phyloP scores from a whole-genome alignment of 345 rosid genomes.

The Toxicodendron radicans region DNA sequence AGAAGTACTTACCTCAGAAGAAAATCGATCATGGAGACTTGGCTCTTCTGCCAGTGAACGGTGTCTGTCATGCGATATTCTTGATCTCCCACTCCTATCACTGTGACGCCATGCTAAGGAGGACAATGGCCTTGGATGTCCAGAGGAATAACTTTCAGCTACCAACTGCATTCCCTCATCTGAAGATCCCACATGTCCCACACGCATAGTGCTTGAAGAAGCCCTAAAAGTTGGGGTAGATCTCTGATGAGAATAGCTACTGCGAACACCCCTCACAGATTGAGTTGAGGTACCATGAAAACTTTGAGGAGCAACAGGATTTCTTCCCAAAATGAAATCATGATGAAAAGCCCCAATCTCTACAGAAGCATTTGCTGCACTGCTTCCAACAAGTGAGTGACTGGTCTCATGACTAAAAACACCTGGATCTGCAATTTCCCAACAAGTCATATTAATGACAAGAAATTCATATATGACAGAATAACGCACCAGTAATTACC shows the following conservation, averaged over 20 bases:
- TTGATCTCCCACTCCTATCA: slow-evolving; percentile 68
- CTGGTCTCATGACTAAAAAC: slow-evolving; percentile 51
- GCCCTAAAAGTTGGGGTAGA: slow-evolving; percentile 61
- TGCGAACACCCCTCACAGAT: slow-evolving; percentile 47
- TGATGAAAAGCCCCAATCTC: slow-evolving; percentile 52
- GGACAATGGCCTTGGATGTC: slow-evolving; percentile 59
- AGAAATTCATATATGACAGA: not conserved
- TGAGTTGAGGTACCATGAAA: slow-evolving; percentile 49
- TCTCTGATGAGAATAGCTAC: slow-evolving; percentile 62
- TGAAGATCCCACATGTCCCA: slow-evolving; percentile 51
- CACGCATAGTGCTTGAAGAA: slow-evolving; percentile 49
- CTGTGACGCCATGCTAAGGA: slow-evolving; percentile 53
- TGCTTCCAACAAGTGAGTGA: slow-evolving; percentile 43
- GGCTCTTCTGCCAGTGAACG: slow-evolving; percentile 52
- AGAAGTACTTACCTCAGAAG: slow-evolving; percentile 56
- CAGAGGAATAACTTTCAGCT: slow-evolving; percentile 58
- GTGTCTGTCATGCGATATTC: slow-evolving; percentile 62
- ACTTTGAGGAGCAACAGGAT: slow-evolving; percentile 44
- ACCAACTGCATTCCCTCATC: slow-evolving; percentile 56
- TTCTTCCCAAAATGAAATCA: slow-evolving; percentile 50
- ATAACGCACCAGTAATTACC: slow-evolving; percentile 29
- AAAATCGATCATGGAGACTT: slow-evolving; percentile 49
- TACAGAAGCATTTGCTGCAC: slow-evolving; percentile 35
- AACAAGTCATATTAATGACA: slow-evolving; percentile 14
- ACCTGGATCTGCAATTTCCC: slow-evolving; percentile 49